Percentiles rank a stretch among this genome's conserved stretches.
Evolutionary conservation across 768 basidiomycete species (phyloP).

Genomic region (Suillus subaureus): DNA sequence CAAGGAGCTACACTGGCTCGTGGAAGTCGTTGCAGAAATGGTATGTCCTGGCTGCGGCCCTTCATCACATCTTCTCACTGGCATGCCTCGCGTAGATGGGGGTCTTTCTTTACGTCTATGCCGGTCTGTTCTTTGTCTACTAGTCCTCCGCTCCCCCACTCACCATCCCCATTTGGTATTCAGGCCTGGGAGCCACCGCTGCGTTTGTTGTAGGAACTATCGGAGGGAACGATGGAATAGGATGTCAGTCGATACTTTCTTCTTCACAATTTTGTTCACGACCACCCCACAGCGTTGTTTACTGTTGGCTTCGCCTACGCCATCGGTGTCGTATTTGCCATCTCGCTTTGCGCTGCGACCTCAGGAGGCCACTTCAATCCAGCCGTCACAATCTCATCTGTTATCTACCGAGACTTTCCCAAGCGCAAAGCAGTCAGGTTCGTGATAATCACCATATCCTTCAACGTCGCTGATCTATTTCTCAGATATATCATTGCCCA

Average conservation of each 20-base stretch:
- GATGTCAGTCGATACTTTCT: slow-evolving; percentile 44
- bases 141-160: neutral
- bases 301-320: slow-evolving; percentile 63
- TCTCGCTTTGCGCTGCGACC: slow-evolving; percentile 50
- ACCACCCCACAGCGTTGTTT: slow-evolving; percentile 43
- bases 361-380: slow-evolving; percentile 73
- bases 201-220: slow-evolving; percentile 51
- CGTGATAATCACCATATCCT: slow-evolving; percentile 15
- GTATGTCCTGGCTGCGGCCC: slow-evolving; percentile 33
- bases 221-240: slow-evolving; percentile 41
- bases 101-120: slow-evolving; percentile 61
- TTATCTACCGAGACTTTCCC: slow-evolving; percentile 59
- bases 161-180: neutral
- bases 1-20: slow-evolving; percentile 49
- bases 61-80: slow-evolving; percentile 8
- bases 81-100: slow-evolving; percentile 44
- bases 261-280: neutral
- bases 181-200: slow-evolving; percentile 59
- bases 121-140: slow-evolving; percentile 35
- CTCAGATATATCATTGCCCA: slow-evolving; percentile 69
- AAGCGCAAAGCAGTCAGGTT: slow-evolving; percentile 52
- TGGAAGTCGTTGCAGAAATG: slow-evolving; percentile 64
- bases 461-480: slow-evolving; percentile 14
- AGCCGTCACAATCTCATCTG: slow-evolving; percentile 54
- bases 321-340: slow-evolving; percentile 60